phyloP scores from a whole-genome alignment of 257 asterid species.

The Primulina tabacum region DNA sequence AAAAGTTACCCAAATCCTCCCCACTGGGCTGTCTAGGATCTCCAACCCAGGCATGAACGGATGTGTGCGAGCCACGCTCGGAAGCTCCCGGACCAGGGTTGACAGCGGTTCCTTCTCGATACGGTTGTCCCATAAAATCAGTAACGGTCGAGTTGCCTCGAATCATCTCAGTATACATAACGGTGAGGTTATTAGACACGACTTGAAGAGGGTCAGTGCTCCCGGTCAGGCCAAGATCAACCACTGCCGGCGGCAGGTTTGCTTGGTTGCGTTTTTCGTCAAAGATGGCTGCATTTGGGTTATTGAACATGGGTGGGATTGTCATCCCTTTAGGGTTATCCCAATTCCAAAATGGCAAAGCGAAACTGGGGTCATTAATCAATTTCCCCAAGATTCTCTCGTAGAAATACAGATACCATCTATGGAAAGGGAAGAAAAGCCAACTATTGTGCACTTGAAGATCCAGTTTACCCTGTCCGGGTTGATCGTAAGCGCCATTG shows the following conservation, averaged over 20 bases:
- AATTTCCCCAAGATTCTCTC: constrained; percentile 26
- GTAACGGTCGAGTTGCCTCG: constrained; percentile 1
- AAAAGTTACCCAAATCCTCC: background rate
- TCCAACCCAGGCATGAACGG: background rate
- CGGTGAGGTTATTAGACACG: constrained; percentile 8
- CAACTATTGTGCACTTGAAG: constrained; percentile 20
- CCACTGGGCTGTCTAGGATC: background rate
- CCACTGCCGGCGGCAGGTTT: constrained; percentile 10
- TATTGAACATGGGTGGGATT: constrained; percentile 13
- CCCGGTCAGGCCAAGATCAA: constrained; percentile 22
- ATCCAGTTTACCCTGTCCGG: background rate
- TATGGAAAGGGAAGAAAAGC: constrained; percentile 29
- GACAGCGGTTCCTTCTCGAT: constrained; percentile 6
- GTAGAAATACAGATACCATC: constrained; percentile 24
- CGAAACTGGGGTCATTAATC: background rate
- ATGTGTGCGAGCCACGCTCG: constrained; percentile 22
- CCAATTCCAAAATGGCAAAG: background rate
- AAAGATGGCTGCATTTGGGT: constrained; percentile 17
- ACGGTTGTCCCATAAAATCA: constrained; percentile 24
- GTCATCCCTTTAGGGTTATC: constrained; percentile 14
- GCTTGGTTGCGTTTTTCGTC: constrained; percentile 17
- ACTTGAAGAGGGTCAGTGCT: background rate
- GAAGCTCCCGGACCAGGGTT: constrained; percentile 25
- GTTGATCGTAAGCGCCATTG: constrained; percentile 9
- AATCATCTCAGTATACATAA: constrained; percentile 23